Evolutionary conservation across 108 stramenopile species (phyloP).

Genomic region (Aurantiochytrium sp.): DNA sequence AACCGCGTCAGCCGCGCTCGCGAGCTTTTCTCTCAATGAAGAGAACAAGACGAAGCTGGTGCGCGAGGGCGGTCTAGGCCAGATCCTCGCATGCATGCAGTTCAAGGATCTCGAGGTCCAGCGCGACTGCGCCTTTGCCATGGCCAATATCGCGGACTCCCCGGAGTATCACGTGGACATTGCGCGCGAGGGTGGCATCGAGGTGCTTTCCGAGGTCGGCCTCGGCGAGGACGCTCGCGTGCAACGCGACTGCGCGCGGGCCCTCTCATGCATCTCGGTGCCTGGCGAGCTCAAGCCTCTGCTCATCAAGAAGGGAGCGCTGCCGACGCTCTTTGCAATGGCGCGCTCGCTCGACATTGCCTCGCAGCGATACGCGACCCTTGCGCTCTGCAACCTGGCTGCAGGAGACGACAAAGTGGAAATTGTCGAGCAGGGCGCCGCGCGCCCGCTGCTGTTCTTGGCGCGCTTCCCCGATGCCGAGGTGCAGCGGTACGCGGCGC

Average conservation of each 20-base stretch:
- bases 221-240: conserved; percentile 60
- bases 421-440: conserved; percentile 62
- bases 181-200: conserved; percentile 58
- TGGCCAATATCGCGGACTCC: conserved; percentile 69
- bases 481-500: conserved; percentile 72
- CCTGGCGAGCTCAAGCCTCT: conserved; percentile 54
- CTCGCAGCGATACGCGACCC: conserved; percentile 71
- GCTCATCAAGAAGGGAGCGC: conserved; percentile 54
- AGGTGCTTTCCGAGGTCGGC: conserved; percentile 42
- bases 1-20: conserved; percentile 72
- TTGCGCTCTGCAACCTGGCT: conserved; percentile 68
- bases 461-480: conserved; percentile 71
- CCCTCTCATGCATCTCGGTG: conserved; percentile 62
- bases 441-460: conserved; percentile 69
- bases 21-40: conserved; percentile 65
- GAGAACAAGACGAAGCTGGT: conserved; percentile 64
- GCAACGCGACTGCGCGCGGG: conserved; percentile 68
- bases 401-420: conserved; percentile 52
- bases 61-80: conserved; percentile 57
- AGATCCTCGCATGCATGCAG: conserved; percentile 61
- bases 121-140: conserved; percentile 62
- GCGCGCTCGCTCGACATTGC: conserved; percentile 70
- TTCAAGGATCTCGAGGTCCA: conserved; percentile 60
- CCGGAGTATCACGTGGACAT: conserved; percentile 57
- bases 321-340: conserved; percentile 64